phyloP scores from a whole-genome alignment of 1,284 basidiomycete species.

The Grifola frondosa region DNA sequence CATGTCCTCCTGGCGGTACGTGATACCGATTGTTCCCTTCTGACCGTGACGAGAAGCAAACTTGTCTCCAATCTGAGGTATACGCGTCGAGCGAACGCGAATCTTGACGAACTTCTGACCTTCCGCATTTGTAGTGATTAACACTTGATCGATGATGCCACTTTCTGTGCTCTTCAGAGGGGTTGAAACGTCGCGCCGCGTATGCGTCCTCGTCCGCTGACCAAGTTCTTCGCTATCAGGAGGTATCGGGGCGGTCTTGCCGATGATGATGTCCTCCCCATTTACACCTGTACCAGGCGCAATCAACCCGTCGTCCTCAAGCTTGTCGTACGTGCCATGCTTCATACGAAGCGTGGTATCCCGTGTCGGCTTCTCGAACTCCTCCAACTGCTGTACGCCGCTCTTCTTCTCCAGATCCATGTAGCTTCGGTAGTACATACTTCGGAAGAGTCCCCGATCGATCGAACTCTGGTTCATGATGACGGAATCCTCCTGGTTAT shows the following conservation, averaged over 20 bases:
- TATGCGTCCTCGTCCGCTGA: constrained; percentile 89
- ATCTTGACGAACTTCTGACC: constrained; percentile 99
- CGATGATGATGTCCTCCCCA: constrained; percentile 99
- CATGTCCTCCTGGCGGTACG: constrained; percentile 99
- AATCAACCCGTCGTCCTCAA: constrained; percentile 95
- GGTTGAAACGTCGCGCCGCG: constrained; percentile 92
- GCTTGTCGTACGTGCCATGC: constrained; percentile 97
- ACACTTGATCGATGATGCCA: constrained; percentile 96
- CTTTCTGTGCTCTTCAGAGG: constrained; percentile 98
- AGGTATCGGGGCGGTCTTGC: constrained; percentile 97
- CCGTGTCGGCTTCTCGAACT: constrained; percentile 95
- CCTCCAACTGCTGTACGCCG: constrained; percentile 89
- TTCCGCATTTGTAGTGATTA: constrained; percentile 94
- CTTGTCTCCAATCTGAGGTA: constrained; percentile 98
- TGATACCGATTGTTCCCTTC: constrained; percentile 99
- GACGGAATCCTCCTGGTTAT: constrained; percentile 99
- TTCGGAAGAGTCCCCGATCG: constrained; percentile 96
- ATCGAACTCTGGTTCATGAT: constrained; percentile 99
- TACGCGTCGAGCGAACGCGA: constrained; percentile 90
- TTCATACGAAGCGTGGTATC: constrained; percentile 96
- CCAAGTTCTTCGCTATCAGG: constrained; percentile 97
- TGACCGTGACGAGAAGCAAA: constrained; percentile 99
- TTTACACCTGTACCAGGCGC: constrained; percentile 93
- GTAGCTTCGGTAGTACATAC: constrained; percentile 98
- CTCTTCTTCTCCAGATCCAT: constrained; percentile 98